Conservation (phyloP, 1,139 yeast genomes). For the Saccharomycopsis hybrid region DNA sequence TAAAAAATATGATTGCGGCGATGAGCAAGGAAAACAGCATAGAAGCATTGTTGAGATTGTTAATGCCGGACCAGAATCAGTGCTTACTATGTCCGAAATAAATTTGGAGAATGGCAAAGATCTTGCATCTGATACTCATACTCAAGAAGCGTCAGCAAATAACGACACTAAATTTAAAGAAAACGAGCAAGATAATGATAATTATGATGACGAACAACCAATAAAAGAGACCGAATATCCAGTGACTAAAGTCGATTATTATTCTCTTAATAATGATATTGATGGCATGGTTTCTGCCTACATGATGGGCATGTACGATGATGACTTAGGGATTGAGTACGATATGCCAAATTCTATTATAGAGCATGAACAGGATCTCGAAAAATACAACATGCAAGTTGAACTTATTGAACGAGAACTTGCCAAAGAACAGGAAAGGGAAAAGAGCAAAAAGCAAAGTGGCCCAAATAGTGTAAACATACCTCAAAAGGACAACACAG, state of each 20-base stretch:
- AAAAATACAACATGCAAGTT: conserved; percentile 42
- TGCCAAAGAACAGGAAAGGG: conserved; percentile 25
- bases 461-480: conserved; percentile 29
- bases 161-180: not conserved
- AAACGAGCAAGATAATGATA: not conserved
- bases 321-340: conserved; percentile 41
- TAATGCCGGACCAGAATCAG: not conserved
- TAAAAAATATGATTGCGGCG: no score
- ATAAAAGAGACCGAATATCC: conserved; percentile 11
- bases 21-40: not conserved
- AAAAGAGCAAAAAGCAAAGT: conserved; percentile 24
- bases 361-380: conserved; percentile 49
- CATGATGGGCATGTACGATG: conserved; percentile 52
- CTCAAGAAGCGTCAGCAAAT: not conserved
- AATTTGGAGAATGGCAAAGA: not conserved
- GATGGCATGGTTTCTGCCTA: conserved; percentile 60
- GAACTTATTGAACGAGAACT: conserved; percentile 33
- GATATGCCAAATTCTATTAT: conserved; percentile 46
- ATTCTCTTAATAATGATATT: conserved; percentile 36
- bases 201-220: not conserved
- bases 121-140: not conserved
- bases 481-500: conserved; percentile 16
- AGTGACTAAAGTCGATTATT: conserved; percentile 10
- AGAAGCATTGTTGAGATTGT: not conserved
- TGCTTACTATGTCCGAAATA: not conserved